These are phyloP conservation scores for Pythium dissotocum DNA, from an alignment of 352 stramenopile species.

Conservation along the genomic window DNA sequence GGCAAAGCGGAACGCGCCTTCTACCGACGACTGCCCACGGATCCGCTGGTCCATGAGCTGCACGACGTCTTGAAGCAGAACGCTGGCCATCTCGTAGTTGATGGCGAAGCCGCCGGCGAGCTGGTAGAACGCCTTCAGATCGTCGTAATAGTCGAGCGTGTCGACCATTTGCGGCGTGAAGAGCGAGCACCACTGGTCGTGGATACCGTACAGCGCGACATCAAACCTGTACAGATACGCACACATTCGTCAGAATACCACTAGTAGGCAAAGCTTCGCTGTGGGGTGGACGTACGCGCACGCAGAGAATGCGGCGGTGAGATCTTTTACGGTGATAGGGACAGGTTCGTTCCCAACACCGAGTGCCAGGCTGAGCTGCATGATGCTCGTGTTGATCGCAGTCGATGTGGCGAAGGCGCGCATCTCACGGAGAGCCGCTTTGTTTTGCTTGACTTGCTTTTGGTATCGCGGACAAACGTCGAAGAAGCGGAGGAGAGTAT, in stretches of 20 bases:
- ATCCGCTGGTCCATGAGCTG: constrained; percentile 49
- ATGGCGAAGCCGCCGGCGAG: constrained; percentile 58
- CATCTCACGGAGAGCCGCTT: constrained; percentile 40
- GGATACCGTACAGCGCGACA: constrained; percentile 54
- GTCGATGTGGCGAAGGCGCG: constrained; percentile 39
- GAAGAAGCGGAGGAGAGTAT: constrained; percentile 66
- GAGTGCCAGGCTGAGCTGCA: constrained; percentile 38
- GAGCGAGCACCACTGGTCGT: constrained; percentile 60
- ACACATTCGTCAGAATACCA: background rate
- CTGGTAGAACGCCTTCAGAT: constrained; percentile 73
- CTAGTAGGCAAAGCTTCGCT: background rate
- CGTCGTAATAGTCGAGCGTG: constrained; percentile 59
- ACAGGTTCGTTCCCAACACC: constrained; percentile 22
- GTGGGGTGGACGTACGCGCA: constrained; percentile 48
- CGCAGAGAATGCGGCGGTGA: constrained; percentile 53
- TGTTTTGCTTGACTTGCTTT: constrained; percentile 55
- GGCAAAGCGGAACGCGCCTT: constrained; percentile 62
- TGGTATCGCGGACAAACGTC: constrained; percentile 64
- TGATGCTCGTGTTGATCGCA: constrained; percentile 33
- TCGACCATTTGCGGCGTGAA: constrained; percentile 46
- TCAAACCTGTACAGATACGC: constrained; percentile 42
- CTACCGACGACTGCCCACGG: constrained; percentile 32
- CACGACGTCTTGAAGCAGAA: constrained; percentile 62
- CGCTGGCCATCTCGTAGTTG: constrained; percentile 73
- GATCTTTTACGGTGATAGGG: constrained; percentile 39